These are phyloP conservation scores for Centaurea solstitialis DNA, from an alignment of 129 eudicot species.

Conservation along the genomic window DNA sequence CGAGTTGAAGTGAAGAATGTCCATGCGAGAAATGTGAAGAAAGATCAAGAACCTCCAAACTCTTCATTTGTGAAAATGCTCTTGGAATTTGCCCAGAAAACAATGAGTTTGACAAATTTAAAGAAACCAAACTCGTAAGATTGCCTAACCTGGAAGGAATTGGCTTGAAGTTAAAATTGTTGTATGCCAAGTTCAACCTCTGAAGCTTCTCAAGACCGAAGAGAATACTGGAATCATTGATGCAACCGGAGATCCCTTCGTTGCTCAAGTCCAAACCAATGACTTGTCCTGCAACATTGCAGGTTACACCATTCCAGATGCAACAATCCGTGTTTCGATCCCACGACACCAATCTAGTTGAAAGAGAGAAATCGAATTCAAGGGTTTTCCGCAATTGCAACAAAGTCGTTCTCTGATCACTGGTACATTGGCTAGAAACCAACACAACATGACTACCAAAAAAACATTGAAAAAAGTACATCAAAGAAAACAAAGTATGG, in stretches of 20 bases:
- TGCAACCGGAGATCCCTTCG: neutral
- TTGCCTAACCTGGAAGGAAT: conserved; percentile 5
- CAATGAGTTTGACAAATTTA: conserved; percentile 19
- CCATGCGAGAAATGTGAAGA: neutral
- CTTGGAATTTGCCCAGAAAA: conserved; percentile 40
- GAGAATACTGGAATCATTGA: conserved; percentile 6
- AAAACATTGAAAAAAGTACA: neutral
- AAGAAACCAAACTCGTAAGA: conserved; percentile 9
- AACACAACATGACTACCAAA: neutral
- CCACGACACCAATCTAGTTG: conserved; percentile 4
- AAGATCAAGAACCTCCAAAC: conserved; percentile 34
- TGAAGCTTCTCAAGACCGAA: conserved; percentile 4
- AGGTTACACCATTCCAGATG: conserved; percentile 12
- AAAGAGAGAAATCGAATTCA: neutral
- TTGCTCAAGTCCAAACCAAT: conserved; percentile 13
- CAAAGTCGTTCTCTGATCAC: neutral
- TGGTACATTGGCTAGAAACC: neutral
- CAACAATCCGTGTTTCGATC: conserved; percentile 14
- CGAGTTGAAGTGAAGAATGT: neutral
- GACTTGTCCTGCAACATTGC: conserved; percentile 13
- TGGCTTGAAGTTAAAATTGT: neutral
- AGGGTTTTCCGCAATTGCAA: conserved; percentile 9
- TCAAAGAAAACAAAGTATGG: too few relatives aligned
- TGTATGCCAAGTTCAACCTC: conserved; percentile 12
- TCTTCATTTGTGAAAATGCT: conserved; percentile 27